Conservation (phyloP, 441 rosid genomes). For the Gossypium davidsonii region DNA sequence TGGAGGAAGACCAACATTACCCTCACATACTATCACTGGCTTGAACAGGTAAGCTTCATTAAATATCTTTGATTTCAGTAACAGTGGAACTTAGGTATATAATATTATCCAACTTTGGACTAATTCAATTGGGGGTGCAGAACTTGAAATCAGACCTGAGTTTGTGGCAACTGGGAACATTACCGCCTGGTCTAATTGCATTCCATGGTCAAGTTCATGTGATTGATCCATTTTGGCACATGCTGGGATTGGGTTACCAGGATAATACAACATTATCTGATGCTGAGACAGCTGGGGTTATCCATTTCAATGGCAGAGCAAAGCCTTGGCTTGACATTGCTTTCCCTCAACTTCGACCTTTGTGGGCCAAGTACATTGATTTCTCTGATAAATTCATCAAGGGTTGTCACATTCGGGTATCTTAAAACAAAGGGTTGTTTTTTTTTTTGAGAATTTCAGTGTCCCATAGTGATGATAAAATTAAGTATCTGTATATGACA, state of each 20-base stretch:
- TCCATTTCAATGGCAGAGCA: slow-evolving; percentile 96
- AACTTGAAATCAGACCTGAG: slow-evolving; percentile 90
- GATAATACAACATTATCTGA: slow-evolving; percentile 49
- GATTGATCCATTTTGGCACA: slow-evolving; percentile 81
- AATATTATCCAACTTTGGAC: background rate
- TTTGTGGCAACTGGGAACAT: slow-evolving; percentile 92
- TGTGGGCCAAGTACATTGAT: slow-evolving; percentile 78
- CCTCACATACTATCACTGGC: slow-evolving; percentile 80
- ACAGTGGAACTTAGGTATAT: too few species aligned
- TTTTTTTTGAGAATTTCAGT: background rate
- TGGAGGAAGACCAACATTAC: slow-evolving; percentile 90
- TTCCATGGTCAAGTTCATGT: slow-evolving; percentile 76
- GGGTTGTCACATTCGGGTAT: slow-evolving; percentile 65
- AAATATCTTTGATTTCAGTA: background rate
- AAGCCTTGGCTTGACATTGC: slow-evolving; percentile 98
- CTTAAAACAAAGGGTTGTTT: slow-evolving; percentile 28
- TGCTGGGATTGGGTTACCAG: slow-evolving; percentile 71
- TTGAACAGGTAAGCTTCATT: slow-evolving; percentile 48
- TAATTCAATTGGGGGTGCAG: slow-evolving; percentile 34
- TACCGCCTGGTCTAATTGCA: slow-evolving; percentile 87
- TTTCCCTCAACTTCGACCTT: slow-evolving; percentile 66
- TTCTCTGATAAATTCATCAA: slow-evolving; percentile 86
- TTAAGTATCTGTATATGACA: slow-evolving; percentile 22
- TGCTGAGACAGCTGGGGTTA: slow-evolving; percentile 73
- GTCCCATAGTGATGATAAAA: slow-evolving; percentile 12